Evolutionary conservation across 768 basidiomycete genomes (phyloP).

Genomic region (Rhizopogon vesiculosus): DNA sequence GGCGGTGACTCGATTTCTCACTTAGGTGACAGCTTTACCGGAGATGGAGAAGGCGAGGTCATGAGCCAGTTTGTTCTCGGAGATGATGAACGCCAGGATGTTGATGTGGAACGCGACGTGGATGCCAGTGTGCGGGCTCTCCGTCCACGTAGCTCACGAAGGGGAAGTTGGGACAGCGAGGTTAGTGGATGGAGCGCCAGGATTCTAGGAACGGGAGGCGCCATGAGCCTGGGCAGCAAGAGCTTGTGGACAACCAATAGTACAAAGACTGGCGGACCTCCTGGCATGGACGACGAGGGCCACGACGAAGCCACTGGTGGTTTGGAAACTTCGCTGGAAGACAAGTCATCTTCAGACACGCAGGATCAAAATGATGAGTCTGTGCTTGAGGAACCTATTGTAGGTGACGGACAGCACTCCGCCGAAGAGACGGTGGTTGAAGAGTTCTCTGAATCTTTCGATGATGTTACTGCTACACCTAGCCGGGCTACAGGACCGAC

Average conservation of each 20-base stretch:
- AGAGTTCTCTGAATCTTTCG: conserved; percentile 1
- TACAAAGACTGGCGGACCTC: conserved; percentile 47
- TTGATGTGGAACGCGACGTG: conserved; percentile 53
- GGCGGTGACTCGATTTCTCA: conserved; percentile 66
- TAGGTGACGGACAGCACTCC: conserved; percentile 6
- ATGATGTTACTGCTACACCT: conserved; percentile 18
- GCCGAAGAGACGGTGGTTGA: conserved; percentile 3
- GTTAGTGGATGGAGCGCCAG: conserved; percentile 85
- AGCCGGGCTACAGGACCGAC: conserved; percentile 20
- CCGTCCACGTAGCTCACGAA: conserved; percentile 76
- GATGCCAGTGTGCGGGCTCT: conserved; percentile 90
- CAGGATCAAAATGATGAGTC: conserved; percentile 5
- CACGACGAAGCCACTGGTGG: conserved; percentile 12
- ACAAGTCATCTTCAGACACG: conserved; percentile 4
- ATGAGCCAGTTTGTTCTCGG: conserved; percentile 63
- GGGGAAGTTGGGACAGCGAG: conserved; percentile 91
- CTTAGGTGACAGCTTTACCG: conserved; percentile 55
- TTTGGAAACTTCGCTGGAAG: conserved; percentile 10
- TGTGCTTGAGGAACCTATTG: conserved; percentile 1
- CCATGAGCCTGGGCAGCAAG: conserved; percentile 45
- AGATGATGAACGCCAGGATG: conserved; percentile 60
- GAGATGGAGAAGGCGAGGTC: conserved; percentile 54
- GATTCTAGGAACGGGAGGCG: conserved; percentile 42
- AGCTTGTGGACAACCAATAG: conserved; percentile 62
- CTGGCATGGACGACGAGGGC: conserved; percentile 41